Base-by-base conservation (phyloP, 2,329 filamentous ascomycete genomes). In the Beauveria brongniartii region DNA sequence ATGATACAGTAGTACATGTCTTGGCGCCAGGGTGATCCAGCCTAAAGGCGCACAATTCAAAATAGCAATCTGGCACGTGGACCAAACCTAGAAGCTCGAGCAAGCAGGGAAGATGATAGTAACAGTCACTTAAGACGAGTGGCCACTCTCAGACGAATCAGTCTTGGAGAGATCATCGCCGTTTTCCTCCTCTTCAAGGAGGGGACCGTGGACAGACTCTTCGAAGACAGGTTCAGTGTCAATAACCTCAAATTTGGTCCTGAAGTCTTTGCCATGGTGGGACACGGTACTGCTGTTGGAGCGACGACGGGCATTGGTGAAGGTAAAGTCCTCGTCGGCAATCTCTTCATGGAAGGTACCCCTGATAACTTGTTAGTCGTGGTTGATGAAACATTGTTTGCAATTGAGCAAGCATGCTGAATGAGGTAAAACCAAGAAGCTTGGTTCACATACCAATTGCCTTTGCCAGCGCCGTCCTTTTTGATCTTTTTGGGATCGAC, bases 191-290 rank as follows among this genome's bases (percentile, higher is more conserved):
- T 84, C 83, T 30, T 78, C 77, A 56, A 75, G 69, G 20, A 57
- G 55, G 44, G 87, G 82, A 34, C 90, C 91, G 70, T 95, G 91
- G 62, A 94, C 64, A 59, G 84, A 83, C 76, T 97, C 92, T 74
- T 97, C 92, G 67, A 96, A 96, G 70, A 96, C 90, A 46, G 92
- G 92, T 70, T 97, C 93, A 20, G 85, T 81, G 69, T 97, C 94
- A 72, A 91, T 82, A 67, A 90, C 81, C 76, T 99, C 94, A 73
- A 97, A 97, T 79, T 99, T 99, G 76, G 92, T 96, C 83, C 94
- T 95, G 79, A 96, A 91, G 73, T 92, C 85, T 63, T 84, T 82
- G 67, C 91, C 78, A 68, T 85, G 81, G 70, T 85, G 82, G 60
- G 85, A 86, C 68, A 88, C 82, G 69, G 82, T 86, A 77, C 88